Conservation (phyloP, 345 rosid genomes). For the Cardamine resedifolia region DNA sequence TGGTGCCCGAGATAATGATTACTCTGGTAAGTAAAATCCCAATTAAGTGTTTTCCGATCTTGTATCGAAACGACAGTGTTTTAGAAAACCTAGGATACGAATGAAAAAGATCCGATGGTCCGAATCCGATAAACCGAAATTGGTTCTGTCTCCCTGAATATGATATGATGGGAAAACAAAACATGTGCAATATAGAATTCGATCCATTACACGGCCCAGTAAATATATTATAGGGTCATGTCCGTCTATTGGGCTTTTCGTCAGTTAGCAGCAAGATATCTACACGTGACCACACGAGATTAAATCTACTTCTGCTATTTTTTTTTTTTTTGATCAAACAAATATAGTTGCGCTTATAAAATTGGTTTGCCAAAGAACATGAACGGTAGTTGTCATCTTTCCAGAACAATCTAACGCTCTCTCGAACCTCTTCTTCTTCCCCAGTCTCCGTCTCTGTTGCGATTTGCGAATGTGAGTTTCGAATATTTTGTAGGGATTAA, state of each 20-base stretch:
- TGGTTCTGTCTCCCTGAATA: neutral
- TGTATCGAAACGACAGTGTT: constrained; percentile 24
- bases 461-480: constrained; percentile 23
- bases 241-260: neutral
- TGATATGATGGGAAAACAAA: too few species aligned
- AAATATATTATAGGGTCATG: neutral
- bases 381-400: constrained; percentile 11
- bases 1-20: neutral
- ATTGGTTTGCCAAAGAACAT: neutral
- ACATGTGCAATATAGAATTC: too few species aligned
- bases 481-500: neutral
- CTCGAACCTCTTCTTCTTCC: neutral
- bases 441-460: neutral
- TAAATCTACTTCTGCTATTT: neutral
- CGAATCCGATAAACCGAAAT: neutral
- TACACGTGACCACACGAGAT: constrained; percentile 10
- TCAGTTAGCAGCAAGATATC: neutral
- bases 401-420: constrained; percentile 34
- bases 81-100: constrained; percentile 6
- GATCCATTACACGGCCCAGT: neutral
- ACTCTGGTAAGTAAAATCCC: neutral
- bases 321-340: too few species aligned
- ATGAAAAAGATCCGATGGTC: neutral
- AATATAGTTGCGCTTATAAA: neutral
- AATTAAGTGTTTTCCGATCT: neutral